Percentiles rank a stretch among this genome's conserved stretches.
Conservation (phyloP, 352 stramenopile species). For the Globisporangium viniferum region DNA sequence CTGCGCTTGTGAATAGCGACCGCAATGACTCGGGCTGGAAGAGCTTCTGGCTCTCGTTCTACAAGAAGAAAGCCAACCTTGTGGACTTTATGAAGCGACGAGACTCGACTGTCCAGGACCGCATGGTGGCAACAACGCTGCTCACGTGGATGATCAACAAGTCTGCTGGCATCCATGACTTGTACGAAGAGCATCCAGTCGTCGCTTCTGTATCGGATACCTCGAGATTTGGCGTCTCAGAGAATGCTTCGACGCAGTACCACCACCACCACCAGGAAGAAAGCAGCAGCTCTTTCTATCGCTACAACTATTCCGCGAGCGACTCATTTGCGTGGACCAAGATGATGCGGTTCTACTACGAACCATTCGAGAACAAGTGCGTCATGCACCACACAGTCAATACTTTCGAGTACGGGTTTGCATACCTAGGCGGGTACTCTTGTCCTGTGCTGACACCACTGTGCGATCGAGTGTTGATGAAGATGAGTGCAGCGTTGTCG, state of each 20-base stretch:
- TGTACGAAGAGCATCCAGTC: constrained; percentile 42
- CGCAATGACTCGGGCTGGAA: constrained; percentile 39
- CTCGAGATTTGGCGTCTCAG: background rate
- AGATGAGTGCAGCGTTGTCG: constrained; percentile 51
- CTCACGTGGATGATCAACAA: constrained; percentile 55
- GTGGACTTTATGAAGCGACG: constrained; percentile 33
- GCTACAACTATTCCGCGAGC: constrained; percentile 41
- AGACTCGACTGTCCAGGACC: constrained; percentile 28
- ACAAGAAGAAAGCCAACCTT: constrained; percentile 48
- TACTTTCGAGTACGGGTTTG: constrained; percentile 61
- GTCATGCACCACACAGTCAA: constrained; percentile 58
- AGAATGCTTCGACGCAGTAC: constrained; percentile 2
- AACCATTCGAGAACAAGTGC: constrained; percentile 50
- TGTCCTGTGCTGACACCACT: constrained; percentile 51
- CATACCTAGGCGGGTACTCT: constrained; percentile 45
- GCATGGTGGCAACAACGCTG: constrained; percentile 36
- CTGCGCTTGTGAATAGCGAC: constrained; percentile 32
- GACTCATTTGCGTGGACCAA: constrained; percentile 62
- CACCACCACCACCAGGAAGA: constrained; percentile 14
- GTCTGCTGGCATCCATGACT: constrained; percentile 34
- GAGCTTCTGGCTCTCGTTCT: constrained; percentile 43
- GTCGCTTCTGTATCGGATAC: background rate
- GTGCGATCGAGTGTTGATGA: constrained; percentile 51
- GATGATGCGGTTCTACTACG: constrained; percentile 59
- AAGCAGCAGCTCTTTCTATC: constrained; percentile 30